phyloP scores from a whole-genome alignment of 176 grass and related monocot genomes.

The Thalia dealbata region DNA sequence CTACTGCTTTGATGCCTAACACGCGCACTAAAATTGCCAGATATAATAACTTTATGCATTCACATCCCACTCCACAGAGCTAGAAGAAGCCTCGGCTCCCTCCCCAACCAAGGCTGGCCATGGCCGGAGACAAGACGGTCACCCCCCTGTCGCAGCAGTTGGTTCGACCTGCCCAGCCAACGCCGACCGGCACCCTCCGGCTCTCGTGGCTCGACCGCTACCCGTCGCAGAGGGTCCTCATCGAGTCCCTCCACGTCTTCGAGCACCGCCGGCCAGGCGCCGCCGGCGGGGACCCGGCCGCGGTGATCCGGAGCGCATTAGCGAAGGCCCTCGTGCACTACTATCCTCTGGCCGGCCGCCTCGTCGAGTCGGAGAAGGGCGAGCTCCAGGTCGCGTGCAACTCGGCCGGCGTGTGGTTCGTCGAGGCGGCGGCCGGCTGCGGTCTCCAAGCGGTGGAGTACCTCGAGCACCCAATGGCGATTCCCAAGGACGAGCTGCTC shows the following conservation, averaged over 20 bases:
- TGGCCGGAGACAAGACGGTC: too few species aligned
- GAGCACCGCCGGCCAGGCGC: slow-evolving; percentile 14
- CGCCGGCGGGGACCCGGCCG: not conserved
- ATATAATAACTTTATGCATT: too few species aligned
- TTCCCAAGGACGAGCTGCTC: slow-evolving; percentile 64
- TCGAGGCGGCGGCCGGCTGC: slow-evolving; percentile 31
- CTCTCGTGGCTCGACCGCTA: slow-evolving; percentile 91
- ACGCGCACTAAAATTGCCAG: too few species aligned
- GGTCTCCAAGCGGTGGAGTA: slow-evolving; percentile 64
- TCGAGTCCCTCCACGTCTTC: slow-evolving; percentile 57
- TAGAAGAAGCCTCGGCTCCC: too few species aligned
- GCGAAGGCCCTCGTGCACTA: slow-evolving; percentile 48
- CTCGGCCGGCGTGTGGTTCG: slow-evolving; percentile 60
- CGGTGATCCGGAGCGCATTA: slow-evolving; percentile 36
- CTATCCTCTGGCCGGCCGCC: slow-evolving; percentile 54
- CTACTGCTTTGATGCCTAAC: too few species aligned
- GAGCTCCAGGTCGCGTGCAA: slow-evolving; percentile 51
- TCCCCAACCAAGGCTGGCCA: too few species aligned
- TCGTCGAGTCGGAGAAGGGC: slow-evolving; percentile 33
- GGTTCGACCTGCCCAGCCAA: slow-evolving; percentile 41
- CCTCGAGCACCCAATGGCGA: slow-evolving; percentile 72
- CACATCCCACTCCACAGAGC: too few species aligned
- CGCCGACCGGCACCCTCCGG: slow-evolving; percentile 38
- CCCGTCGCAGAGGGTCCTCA: slow-evolving; percentile 45
- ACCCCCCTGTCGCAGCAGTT: slow-evolving; percentile 43